These are phyloP conservation scores for Starmerella powellii DNA, from an alignment of 805 yeast species.

Conservation along the genomic window DNA sequence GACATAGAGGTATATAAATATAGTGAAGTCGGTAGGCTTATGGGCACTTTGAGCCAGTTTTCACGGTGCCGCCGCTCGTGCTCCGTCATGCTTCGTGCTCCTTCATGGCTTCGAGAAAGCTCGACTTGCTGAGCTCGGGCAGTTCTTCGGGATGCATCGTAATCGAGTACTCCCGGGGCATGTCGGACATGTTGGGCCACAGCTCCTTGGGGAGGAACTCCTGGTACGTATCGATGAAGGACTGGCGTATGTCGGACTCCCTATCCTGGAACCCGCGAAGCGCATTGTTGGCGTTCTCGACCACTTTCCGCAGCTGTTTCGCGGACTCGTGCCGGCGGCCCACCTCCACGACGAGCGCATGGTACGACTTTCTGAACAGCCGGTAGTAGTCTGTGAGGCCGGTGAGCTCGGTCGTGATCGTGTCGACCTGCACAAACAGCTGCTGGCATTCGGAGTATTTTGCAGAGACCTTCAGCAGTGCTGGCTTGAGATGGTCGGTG, in stretches of 20 bases:
- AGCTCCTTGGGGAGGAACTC: conserved; percentile 46
- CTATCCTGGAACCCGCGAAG: conserved; percentile 33
- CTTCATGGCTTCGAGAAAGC: conserved; percentile 2
- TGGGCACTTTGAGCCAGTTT: too few relatives aligned
- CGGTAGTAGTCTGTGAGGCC: conserved; percentile 40
- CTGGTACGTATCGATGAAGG: conserved; percentile 39
- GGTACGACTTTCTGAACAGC: conserved; percentile 41
- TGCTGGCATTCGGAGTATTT: conserved; percentile 19
- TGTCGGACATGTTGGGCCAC: conserved; percentile 36
- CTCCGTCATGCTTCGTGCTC: neutral
- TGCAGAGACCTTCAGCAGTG: conserved; percentile 19
- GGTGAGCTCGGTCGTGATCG: conserved; percentile 29
- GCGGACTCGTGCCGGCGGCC: conserved; percentile 39
- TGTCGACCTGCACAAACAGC: conserved; percentile 23
- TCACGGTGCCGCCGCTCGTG: too few relatives aligned
- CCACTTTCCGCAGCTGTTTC: conserved; percentile 31
- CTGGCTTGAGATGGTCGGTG: conserved; percentile 12
- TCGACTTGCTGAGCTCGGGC: conserved; percentile 18
- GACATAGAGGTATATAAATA: too few relatives aligned
- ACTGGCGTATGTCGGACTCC: conserved; percentile 35
- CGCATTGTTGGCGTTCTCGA: conserved; percentile 34
- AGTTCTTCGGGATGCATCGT: conserved; percentile 11
- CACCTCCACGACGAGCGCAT: conserved; percentile 41
- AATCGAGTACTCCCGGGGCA: conserved; percentile 25
- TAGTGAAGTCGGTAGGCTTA: too few relatives aligned